phyloP scores from a whole-genome alignment of 1,139 yeast genomes.

The Geotrichum bryndzae region DNA sequence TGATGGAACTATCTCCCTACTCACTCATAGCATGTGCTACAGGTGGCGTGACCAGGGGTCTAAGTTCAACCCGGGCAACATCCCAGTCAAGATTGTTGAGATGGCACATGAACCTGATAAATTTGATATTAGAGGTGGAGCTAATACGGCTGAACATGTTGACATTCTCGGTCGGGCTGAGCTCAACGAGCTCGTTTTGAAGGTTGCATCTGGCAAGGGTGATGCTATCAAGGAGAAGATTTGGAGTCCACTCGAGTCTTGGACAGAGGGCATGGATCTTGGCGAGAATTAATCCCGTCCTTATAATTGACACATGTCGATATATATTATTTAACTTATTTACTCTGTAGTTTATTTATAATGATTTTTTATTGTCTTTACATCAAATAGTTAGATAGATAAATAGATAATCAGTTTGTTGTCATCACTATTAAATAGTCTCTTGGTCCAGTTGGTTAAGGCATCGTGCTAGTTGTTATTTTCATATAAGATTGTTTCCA shows the following conservation, averaged over 20 bases:
- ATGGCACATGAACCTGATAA: conserved; percentile 89
- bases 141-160: conserved; percentile 95
- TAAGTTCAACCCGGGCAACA: conserved; percentile 75
- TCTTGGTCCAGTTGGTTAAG: no score
- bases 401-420: no score
- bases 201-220: conserved; percentile 78
- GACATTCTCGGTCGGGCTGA: conserved; percentile 93
- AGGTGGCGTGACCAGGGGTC: conserved; percentile 73
- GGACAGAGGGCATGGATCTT: conserved; percentile 46
- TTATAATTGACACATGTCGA: neutral
- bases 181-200: conserved; percentile 73
- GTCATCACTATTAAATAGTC: no score
- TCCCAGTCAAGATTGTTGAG: conserved; percentile 74
- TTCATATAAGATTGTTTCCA: no score
- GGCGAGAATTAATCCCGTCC: conserved; percentile 22
- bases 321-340: neutral
- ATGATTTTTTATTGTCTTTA: neutral
- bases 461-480: no score
- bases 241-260: conserved; percentile 55
- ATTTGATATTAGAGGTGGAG: conserved; percentile 94
- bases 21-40: conserved; percentile 76
- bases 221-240: conserved; percentile 55
- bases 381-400: neutral
- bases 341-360: neutral
- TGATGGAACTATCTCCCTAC: conserved; percentile 86